Evolutionary conservation across 2,329 filamentous ascomycete genomes (phyloP), one percentile per base, ranked within the genome.

Genomic region (Myriosclerotinia scirpicola): DNA sequence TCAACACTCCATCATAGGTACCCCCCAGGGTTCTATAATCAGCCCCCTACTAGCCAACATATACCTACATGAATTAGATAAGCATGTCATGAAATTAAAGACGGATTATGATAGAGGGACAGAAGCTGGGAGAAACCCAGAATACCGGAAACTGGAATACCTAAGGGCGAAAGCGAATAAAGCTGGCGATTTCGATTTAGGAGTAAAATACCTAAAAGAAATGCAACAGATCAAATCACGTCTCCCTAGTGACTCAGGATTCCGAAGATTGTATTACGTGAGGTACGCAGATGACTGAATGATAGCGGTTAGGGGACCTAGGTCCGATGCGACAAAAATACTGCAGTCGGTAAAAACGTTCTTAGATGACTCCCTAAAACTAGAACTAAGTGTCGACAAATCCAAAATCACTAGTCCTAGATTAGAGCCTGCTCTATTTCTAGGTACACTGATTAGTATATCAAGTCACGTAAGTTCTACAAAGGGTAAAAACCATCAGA

Each of bases 241-340:
- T 22, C 52, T 54, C 4, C 17, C 17, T 30, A 54, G 6, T 54
- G 52, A 54, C 52, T n/a, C 52, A 54, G 22, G 22, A 22, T 54
- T 54, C 52, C 17, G 52, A 30, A 54, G 22, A 54, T 5, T 54
- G 5, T 22, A 54, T 6, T 54, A 54, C 14, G 22, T 54, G 14
- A 54, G 52, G 26, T 54, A 54, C 14, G 52, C 52, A 14, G 52
- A 54, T 30, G 52, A 54, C 52, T 54, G 52, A 34, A 54, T 54
- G 22, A 54, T 54, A 15, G 52, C 20, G 12, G 52, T 54, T 54
- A 54, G 52, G 26, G 52, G 52, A 5, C 22, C 52, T 34, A 4
- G 26, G 12, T 4, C 17, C 6, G 52, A 54, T 14, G 17, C 20
- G 6, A n/a, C 26, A 54, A 34, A 22, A 7, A 22, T 54, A 7